Percentiles rank a stretch among this genome's conserved stretches.
phyloP scores from a whole-genome alignment of 1,139 yeast species.

The Taphrina wiesneri region DNA sequence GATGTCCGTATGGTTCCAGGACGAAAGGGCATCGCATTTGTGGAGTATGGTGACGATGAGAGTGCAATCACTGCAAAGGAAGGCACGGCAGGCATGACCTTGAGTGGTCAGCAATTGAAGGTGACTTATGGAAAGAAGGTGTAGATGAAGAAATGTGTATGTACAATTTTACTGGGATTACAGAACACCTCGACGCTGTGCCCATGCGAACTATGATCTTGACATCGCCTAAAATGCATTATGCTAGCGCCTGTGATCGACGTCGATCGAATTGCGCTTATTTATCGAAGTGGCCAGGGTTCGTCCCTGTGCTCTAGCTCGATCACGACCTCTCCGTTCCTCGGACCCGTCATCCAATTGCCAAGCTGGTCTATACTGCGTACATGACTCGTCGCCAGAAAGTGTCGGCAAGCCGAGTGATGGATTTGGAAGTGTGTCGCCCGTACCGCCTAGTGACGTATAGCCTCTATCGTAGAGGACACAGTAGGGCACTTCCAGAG shows the following conservation, averaged over 20 bases:
- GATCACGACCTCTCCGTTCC: constrained; percentile 34
- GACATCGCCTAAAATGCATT: not conserved
- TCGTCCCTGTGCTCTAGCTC: constrained; percentile 7
- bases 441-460: constrained; percentile 76
- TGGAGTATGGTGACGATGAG: constrained; percentile 66
- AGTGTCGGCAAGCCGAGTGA: constrained; percentile 45
- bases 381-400: constrained; percentile 36
- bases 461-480: constrained; percentile 71
- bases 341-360: constrained; percentile 25
- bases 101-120: constrained; percentile 47
- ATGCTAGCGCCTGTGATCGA: constrained; percentile 7
- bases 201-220: no score
- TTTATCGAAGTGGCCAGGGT: not conserved
- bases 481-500: constrained; percentile 61
- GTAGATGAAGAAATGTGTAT: not conserved
- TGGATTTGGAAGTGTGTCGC: constrained; percentile 69
- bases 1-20: constrained; percentile 67
- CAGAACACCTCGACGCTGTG: no score
- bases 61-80: constrained; percentile 54
- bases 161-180: not conserved
- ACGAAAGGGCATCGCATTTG: constrained; percentile 67
- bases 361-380: constrained; percentile 35
- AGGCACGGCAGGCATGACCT: constrained; percentile 46
- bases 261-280: constrained; percentile 8
- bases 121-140: constrained; percentile 50